Conservation (phyloP, 2,329 filamentous ascomycete genomes). For the Colletotrichum sublineola region DNA sequence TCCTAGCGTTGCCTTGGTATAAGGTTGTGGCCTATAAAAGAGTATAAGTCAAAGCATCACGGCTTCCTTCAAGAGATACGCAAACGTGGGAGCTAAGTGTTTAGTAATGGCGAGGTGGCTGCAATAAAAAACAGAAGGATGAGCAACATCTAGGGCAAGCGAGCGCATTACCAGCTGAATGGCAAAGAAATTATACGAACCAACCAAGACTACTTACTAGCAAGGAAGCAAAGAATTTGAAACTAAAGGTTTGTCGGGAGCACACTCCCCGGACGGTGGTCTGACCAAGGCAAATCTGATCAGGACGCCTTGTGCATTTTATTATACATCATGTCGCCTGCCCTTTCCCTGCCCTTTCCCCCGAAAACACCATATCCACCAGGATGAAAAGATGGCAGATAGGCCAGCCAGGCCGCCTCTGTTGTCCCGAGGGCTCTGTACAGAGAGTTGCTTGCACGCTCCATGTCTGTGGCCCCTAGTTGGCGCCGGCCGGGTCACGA, state of each 20-base stretch:
- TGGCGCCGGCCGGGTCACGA: background rate
- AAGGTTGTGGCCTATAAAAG: background rate
- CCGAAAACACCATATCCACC: constrained; percentile 17
- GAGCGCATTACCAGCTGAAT: background rate
- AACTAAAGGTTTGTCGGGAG: background rate
- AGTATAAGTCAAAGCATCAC: background rate
- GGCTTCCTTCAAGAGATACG: background rate
- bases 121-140: background rate
- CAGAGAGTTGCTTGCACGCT: background rate
- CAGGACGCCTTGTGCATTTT: constrained; percentile 15
- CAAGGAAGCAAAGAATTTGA: constrained; percentile 10
- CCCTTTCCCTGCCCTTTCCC: background rate
- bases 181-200: background rate
- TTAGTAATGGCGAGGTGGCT: background rate
- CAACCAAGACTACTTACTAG: constrained; percentile 13
- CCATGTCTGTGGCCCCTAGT: background rate
- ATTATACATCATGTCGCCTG: background rate
- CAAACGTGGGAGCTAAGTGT: background rate
- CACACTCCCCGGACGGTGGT: background rate
- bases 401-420: background rate
- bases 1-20: background rate
- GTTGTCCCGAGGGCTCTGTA: background rate
- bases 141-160: background rate
- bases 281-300: background rate
- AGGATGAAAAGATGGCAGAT: background rate